Percentiles rank a stretch among this genome's conserved stretches.
These are phyloP conservation scores for Microdochium nivale DNA, from an alignment of 2,329 filamentous ascomycete genomes.

Conservation along the genomic window DNA sequence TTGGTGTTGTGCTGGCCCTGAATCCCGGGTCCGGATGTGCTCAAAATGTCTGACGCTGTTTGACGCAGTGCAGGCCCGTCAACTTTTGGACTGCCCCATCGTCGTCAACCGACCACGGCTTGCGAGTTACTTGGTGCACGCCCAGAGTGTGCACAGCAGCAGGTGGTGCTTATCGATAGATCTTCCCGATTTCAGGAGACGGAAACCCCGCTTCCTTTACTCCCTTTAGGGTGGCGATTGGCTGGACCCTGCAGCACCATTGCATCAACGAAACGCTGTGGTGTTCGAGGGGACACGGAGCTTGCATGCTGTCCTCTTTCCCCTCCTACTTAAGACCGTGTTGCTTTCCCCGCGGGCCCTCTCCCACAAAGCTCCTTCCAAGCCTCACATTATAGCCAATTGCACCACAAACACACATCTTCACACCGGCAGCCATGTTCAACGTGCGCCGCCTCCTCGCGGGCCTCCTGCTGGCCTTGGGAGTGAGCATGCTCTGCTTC, in stretches of 20 bases:
- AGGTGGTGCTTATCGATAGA: background rate
- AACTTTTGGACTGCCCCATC: background rate
- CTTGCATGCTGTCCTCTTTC: background rate
- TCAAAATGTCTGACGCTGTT: background rate
- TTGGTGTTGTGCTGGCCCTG: conserved; percentile 1
- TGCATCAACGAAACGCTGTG: background rate
- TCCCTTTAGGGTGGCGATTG: background rate
- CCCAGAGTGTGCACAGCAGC: background rate
- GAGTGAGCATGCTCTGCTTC: conserved; percentile 67
- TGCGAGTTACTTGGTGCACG: background rate
- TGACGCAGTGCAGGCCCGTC: background rate
- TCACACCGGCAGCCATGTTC: conserved; percentile 53
- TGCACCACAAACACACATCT: conserved; percentile 2
- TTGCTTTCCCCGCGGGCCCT: background rate
- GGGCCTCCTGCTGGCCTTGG: conserved; percentile 67
- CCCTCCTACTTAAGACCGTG: background rate
- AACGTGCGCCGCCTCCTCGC: conserved; percentile 62
- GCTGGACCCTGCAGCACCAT: background rate
- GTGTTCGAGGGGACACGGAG: background rate
- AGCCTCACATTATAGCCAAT: conserved; percentile 2
- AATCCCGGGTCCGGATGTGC: background rate
- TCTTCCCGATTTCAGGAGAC: background rate
- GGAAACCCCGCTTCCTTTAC: background rate
- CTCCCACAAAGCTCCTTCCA: background rate
- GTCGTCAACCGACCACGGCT: background rate